A percentile compares a stretch with the other conserved stretches of the same genome.
Evolutionary conservation across 768 basidiomycete species (phyloP).

Genomic region (Calocera cornea): DNA sequence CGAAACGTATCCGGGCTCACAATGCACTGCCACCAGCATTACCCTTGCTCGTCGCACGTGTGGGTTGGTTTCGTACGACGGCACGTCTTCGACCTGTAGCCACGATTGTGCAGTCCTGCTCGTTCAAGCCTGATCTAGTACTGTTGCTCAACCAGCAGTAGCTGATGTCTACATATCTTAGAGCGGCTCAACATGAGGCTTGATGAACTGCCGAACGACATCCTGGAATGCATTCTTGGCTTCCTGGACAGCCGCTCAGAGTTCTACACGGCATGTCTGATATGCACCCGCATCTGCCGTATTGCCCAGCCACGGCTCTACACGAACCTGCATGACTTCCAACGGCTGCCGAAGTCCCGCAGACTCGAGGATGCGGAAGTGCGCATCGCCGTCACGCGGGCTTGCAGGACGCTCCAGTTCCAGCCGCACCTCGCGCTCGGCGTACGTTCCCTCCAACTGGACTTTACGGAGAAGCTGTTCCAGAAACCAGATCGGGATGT

Average conservation of each 20-base stretch:
- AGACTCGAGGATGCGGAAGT: neutral
- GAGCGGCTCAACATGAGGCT: neutral
- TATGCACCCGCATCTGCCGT: neutral
- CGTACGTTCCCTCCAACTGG: neutral
- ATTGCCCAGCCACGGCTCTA: neutral
- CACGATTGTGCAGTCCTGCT: no score
- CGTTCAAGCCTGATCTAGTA: no score
- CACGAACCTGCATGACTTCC: neutral
- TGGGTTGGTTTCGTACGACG: no score
- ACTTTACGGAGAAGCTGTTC: conserved; percentile 3
- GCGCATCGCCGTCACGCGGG: neutral
- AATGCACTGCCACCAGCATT: no score
- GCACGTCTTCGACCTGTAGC: no score
- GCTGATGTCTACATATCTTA: neutral
- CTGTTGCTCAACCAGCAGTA: neutral
- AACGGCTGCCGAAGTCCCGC: neutral
- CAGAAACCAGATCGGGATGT: conserved; percentile 3
- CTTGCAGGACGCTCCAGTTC: neutral
- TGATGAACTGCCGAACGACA: neutral
- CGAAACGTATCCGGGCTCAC: no score
- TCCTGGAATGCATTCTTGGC: neutral
- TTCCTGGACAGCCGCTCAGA: neutral
- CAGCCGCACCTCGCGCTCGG: neutral
- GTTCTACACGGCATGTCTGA: neutral
- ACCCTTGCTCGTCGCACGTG: no score